Conservation (phyloP, 1,284 basidiomycete species). For the Gymnopus androsaceus region DNA sequence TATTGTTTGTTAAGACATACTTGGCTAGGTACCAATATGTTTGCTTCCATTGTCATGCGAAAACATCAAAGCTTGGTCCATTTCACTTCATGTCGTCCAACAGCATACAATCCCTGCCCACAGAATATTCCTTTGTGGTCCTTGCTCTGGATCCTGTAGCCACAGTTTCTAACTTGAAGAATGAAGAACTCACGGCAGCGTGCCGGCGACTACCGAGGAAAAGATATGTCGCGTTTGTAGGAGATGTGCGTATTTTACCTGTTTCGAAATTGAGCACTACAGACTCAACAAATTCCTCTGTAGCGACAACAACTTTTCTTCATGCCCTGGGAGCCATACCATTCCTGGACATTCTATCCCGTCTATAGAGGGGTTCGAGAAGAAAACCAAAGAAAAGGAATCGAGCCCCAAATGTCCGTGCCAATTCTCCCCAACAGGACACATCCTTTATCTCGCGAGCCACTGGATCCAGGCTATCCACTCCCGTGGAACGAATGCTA, state of each 20-base stretch:
- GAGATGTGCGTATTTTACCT: slow-evolving; percentile 7
- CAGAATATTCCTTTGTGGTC: slow-evolving; percentile 7
- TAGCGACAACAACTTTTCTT: background rate
- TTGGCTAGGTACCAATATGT: too few relatives aligned
- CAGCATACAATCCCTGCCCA: background rate
- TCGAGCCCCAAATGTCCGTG: slow-evolving; percentile 11
- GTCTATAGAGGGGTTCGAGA: slow-evolving; percentile 8
- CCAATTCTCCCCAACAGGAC: slow-evolving; percentile 14
- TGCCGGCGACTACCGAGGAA: slow-evolving; percentile 2
- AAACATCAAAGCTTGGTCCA: too few relatives aligned
- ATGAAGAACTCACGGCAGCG: slow-evolving; percentile 6
- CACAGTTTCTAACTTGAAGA: slow-evolving; percentile 8
- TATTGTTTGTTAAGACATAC: too few relatives aligned
- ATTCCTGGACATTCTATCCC: slow-evolving; percentile 8
- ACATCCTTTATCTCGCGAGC: slow-evolving; percentile 11
- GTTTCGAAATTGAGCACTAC: too few relatives aligned
- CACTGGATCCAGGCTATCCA: slow-evolving; percentile 8
- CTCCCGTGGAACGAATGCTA: slow-evolving; percentile 18
- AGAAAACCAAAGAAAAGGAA: background rate
- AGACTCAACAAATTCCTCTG: background rate
- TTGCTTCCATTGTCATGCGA: too few relatives aligned
- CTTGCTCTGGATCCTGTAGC: slow-evolving; percentile 10
- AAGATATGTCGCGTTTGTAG: slow-evolving; percentile 10
- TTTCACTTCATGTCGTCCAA: too few relatives aligned
- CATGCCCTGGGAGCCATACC: background rate